These are phyloP conservation scores for Henckelia pumila DNA, from an alignment of 257 asterid species.

Conservation along the genomic window DNA sequence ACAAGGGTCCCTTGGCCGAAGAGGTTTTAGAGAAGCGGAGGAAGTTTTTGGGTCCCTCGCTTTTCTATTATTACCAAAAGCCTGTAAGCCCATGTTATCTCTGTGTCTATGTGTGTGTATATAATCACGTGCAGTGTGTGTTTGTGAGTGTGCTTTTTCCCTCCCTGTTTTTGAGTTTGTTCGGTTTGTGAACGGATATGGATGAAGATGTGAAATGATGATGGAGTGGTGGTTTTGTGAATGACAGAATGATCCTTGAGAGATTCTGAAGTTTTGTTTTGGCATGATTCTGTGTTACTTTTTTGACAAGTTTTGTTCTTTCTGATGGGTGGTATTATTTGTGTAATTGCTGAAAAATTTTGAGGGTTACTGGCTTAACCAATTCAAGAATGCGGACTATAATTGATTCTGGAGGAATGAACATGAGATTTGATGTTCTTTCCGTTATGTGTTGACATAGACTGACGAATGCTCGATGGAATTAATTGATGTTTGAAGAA, in stretches of 20 bases:
- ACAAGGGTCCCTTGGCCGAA: slow-evolving; percentile 74
- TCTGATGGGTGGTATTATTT: too few relatives aligned
- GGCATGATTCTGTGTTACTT: too few relatives aligned
- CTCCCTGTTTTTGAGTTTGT: neutral
- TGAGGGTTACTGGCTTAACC: too few relatives aligned
- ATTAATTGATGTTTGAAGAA: too few relatives aligned
- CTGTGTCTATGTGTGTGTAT: neutral
- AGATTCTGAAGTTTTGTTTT: too few relatives aligned
- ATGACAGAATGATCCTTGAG: too few relatives aligned
- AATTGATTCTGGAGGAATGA: too few relatives aligned
- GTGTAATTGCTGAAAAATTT: too few relatives aligned
- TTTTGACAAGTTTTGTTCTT: too few relatives aligned
- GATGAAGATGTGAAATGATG: slow-evolving; percentile 5
- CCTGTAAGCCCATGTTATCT: slow-evolving; percentile 50
- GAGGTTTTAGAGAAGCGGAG: slow-evolving; percentile 74
- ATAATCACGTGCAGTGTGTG: slow-evolving; percentile 2
- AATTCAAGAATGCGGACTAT: too few relatives aligned
- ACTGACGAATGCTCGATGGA: too few relatives aligned
- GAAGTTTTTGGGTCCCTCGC: slow-evolving; percentile 78
- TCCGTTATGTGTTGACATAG: neutral
- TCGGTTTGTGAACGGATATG: neutral
- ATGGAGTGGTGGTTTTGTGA: neutral
- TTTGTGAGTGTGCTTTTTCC: neutral
- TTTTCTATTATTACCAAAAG: slow-evolving; percentile 75
- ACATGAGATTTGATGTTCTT: neutral